Base-by-base conservation (phyloP, 495 filamentous ascomycete species). In the Neurospora tetraspora region DNA sequence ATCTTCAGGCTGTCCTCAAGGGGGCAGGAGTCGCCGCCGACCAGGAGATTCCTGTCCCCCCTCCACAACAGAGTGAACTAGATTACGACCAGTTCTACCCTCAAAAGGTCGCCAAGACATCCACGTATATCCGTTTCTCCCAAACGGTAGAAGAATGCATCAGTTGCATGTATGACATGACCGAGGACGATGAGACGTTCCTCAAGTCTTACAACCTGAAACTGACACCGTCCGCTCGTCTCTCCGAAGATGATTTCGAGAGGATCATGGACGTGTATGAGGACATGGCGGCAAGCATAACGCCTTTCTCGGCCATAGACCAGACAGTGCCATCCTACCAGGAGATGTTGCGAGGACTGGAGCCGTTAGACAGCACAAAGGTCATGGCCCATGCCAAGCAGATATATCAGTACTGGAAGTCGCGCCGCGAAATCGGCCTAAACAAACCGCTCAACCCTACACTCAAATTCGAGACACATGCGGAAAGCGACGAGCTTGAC, bases 91-190 rank as follows among this genome's bases (percentile, higher is more conserved):
- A 91, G 74, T 88, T 97, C 70, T 98, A 98, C 80, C 89, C 92
- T 39, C 88, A 87, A 69, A 82, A 84, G 61, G 97, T 94, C 83
- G 87, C 88, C 78, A 90, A 96, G 78, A 93, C 96, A 39, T 89
- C 91, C 74, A 94, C 94, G 70, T 98, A 98, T 82, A 97, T 98
- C 78, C 93, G 96, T 79, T 99, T 97, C 85, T 97, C 95, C 72
- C 94, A 95, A 72, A 99, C 96, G 4, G 96, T 99, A 69, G 96
- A 99, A 83, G 96, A 99, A 80, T 95, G 91, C 76, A 89, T 90
- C 76, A 85, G 82, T 71, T 91, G 89, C 79, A 88, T 90, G 73
- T 98, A 99, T 88, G 92, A 95, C 82, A 94, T 98, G 93, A 93
- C 89, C 18, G 89, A 91, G 74, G 93, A 96, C 69, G 96, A 99